Base-by-base conservation (phyloP, 441 rosid species). In the Corymbia calophylla region DNA sequence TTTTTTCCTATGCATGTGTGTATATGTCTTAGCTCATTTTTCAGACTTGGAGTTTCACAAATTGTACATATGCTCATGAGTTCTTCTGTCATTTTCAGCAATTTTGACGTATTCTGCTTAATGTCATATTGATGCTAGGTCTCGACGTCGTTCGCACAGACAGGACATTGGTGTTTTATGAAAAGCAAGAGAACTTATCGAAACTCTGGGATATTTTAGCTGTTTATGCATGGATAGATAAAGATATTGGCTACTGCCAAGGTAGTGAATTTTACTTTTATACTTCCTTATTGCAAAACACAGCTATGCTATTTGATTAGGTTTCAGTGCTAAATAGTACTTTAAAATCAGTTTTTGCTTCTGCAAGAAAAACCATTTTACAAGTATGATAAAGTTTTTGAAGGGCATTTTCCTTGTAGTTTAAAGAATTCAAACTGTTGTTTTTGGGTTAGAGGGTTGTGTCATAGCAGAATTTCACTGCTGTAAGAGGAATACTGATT, bases 121-220 rank as follows among this genome's bases (percentile, higher is more conserved):
- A 44, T 77, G 53, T 44, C 9, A 29, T 29, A 62, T 62, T 62
- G 51, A 44, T 90, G 87, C 88, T 90, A 98, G 99, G 99, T 91
- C 97, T 98, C 35, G 99, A 97, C 87, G 99, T 98, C 81, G 91
- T 92, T 90, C 99, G 99, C 81, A 98, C 99, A 8, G 99, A 97
- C 92, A 96, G 99, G 94, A 91, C 96, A 53, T 88, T 98, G 94
- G 95, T 95, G 53, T 97, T 98, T 89, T 98, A 98, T 73, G 99
- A 97, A 94, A 96, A 96, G 93, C 97, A 94, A 91, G 95, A 96
- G 88, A 94, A 98, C 92, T 91, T 98, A 92, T 95, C 99, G 39
- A 98, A 95, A 94, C 98, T 97, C 68, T 96, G 98, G 99, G 99
- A 98, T 92, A 93, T 98, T 93, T 95, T 98, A 27, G 95, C 98